Evolutionary conservation across 2,329 filamentous ascomycete species (phyloP).

Genomic region (Fusarium napiforme): DNA sequence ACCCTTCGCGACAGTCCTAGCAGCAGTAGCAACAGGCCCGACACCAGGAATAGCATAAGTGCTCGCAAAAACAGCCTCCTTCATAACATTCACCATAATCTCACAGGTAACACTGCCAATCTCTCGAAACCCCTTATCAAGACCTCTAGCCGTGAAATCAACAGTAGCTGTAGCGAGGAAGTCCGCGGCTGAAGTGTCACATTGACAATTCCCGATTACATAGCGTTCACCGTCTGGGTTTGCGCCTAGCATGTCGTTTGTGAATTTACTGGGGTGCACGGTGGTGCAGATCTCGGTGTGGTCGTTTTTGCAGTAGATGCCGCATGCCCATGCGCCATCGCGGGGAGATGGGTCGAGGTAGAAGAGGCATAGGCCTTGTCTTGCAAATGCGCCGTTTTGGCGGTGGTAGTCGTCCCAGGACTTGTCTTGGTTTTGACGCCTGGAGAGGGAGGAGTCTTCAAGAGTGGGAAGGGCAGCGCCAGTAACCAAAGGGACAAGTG

Average conservation of each 20-base stretch:
- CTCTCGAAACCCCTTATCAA: neutral
- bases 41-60: neutral
- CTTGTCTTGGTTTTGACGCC: neutral
- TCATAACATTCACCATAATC: neutral
- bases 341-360: neutral
- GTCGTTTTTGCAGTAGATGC: neutral
- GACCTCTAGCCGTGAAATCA: neutral
- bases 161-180: neutral
- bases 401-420: neutral
- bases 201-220: neutral
- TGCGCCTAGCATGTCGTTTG: neutral
- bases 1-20: neutral
- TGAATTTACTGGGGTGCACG: neutral
- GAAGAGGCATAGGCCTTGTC: neutral
- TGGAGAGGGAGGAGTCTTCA: neutral
- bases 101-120: neutral
- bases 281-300: neutral
- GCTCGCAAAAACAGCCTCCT: neutral
- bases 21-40: neutral
- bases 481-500: fast-evolving
- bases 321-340: neutral
- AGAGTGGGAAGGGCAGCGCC: neutral
- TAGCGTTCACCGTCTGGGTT: neutral
- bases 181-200: neutral
- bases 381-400: neutral